A percentile compares a stretch with the other conserved stretches of the same genome.
Evolutionary conservation across 768 basidiomycete genomes (phyloP).

Genomic region (Mrakia hoshinonis): DNA sequence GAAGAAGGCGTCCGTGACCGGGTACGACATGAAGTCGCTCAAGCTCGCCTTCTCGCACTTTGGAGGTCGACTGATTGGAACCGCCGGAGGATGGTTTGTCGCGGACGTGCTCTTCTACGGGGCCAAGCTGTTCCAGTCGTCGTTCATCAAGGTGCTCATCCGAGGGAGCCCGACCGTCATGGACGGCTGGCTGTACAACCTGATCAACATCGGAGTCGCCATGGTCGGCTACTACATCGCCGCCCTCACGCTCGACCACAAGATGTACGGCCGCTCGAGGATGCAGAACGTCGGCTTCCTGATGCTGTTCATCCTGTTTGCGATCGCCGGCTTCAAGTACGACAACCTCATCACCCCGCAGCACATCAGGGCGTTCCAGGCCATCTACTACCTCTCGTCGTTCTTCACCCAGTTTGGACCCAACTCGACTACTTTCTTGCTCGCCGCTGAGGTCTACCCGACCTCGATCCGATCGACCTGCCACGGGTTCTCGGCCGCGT

Average conservation of each 20-base stretch:
- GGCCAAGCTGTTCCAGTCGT: conserved; percentile 36
- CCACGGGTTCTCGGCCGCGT: conserved; percentile 42
- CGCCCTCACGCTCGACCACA: conserved; percentile 43
- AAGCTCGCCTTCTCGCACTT: conserved; percentile 42
- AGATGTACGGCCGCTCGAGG: conserved; percentile 40
- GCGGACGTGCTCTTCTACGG: conserved; percentile 42
- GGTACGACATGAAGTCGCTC: conserved; percentile 42
- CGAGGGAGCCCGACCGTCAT: conserved; percentile 40
- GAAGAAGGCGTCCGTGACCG: conserved; percentile 42
- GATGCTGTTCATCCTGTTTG: conserved; percentile 39
- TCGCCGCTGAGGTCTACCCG: conserved; percentile 45
- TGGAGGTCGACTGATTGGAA: conserved; percentile 38
- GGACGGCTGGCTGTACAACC: conserved; percentile 43
- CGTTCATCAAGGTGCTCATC: conserved; percentile 43
- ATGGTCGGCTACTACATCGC: conserved; percentile 44
- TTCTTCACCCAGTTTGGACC: conserved; percentile 44
- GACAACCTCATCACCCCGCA: conserved; percentile 33
- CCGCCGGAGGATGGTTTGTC: conserved; percentile 41
- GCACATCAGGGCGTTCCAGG: conserved; percentile 42
- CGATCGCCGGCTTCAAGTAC: conserved; percentile 39
- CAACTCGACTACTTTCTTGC: conserved; percentile 43
- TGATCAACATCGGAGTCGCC: conserved; percentile 40
- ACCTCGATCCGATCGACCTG: conserved; percentile 44
- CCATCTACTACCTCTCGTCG: conserved; percentile 34
- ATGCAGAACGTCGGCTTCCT: conserved; percentile 43